Base-by-base conservation (phyloP, 768 basidiomycete genomes). In the Gautieria morchelliformis region DNA sequence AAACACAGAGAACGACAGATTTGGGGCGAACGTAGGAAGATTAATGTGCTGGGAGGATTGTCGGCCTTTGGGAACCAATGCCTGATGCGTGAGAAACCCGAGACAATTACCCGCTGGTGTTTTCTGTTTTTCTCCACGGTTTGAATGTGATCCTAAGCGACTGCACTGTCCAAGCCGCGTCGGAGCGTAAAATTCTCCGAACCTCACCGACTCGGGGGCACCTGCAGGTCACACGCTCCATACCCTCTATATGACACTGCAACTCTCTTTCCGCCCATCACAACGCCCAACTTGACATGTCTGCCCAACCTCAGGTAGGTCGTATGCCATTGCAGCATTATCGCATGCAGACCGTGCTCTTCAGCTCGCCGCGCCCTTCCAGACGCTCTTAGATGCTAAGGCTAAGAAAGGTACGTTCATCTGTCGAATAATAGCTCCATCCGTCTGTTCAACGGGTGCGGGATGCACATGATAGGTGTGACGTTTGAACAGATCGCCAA, bases 401-500 rank as follows among this genome's bases (percentile, higher is more conserved):
- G 83, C 83, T 3, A 71, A 71, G 58, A 85, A 83, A 71, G 83
- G 86, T 78, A 59, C 14, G 60, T 5, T 17, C n/a, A 8, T 19
- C 30, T 10, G 42, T 52, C 47, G 27, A 53, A 30, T 39, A 47
- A 37, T 15, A 35, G 56, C 9, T 53, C 32, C 30, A 40, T 6
- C 46, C 35, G 39, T 32, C 35, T 51, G 24, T 14, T 9, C n/a
- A 24, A 27, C 12, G 33, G 33, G 17, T 37, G 15, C 4, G 22
- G 24, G 14, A 37, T 14, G 4, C 2, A 2, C 8, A 14, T 49
- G 30, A 17, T 49, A 87, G 85, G 83, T 15, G 62, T 84, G 59
- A 82, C 83, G 14, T 92, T 90, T 60, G 86, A 82, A 57, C 72
- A 79, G 40, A 79, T 92, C 61, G 87, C 78, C 11, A 72, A 82